Evolutionary conservation across 306 rosid species (phyloP), one percentile per base, ranked within the genome.

Genomic region (Oxytropis ochrocephala): DNA sequence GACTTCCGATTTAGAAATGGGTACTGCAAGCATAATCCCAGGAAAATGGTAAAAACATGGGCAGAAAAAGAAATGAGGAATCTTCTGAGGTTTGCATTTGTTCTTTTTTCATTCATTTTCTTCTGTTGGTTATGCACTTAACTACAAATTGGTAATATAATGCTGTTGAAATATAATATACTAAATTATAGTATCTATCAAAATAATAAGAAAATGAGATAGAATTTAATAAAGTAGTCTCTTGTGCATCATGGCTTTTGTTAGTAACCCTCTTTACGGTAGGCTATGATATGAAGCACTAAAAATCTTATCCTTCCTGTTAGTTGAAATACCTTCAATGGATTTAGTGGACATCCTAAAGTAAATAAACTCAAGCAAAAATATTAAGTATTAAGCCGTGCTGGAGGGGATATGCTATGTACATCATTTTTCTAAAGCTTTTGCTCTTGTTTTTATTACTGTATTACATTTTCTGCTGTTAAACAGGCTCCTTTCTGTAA

Each of bases 11-110:
- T 90, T 77, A 84, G 90, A 82, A 69, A 88, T 46, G 98, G 96
- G 81, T 90, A 93, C 53, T 87, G 97, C 78, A 90, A 51, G 86
- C 88, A 82, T 80, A 93, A 90, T 78, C 96, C 98, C 64, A 85
- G 98, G 79, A 93, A 93, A 77, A 93, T 93, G 98, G 98, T 93
- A 17, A 85, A 88, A 84, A 90, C 96, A 63, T 93, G 98, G 98
- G 98, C 97, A 0, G 98, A 93, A 80, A 90, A 93, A 83, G 98
- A 90, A 79, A 90, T 80, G 96, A 90, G 97, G 80, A 90, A 93
- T 77, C 86, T 93, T 62, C 24, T 83, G 80, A 93, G 98, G 98
- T 86, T 82, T 65, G 76, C 32, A 14, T 30, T 66, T 58, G 12
- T 53, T 52, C 13, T 21, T 60, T 38, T 63, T 68, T 33, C 33